Conservation (phyloP, 1,284 basidiomycete species). For the Wallemia ichthyophaga region DNA sequence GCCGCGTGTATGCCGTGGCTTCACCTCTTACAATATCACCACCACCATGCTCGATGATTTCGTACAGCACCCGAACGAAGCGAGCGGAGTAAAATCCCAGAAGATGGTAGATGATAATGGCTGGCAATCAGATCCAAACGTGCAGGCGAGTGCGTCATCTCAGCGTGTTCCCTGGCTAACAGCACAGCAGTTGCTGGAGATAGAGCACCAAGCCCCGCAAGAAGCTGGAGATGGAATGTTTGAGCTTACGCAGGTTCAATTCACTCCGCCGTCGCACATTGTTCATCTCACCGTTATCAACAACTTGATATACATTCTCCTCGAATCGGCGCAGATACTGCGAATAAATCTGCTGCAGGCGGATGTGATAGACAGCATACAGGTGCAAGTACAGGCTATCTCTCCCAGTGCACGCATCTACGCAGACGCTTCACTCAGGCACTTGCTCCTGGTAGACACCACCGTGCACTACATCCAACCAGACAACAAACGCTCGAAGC, state of each 20-base stretch:
- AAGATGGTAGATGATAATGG: not conserved
- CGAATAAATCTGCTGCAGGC: conserved; percentile 56
- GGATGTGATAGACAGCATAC: conserved; percentile 46
- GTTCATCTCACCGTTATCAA: conserved; percentile 50
- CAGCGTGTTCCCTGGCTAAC: too few species aligned
- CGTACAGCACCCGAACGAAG: not conserved
- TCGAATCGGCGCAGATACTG: conserved; percentile 42
- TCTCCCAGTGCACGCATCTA: not conserved
- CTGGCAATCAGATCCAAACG: not conserved
- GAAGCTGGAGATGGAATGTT: conserved; percentile 32
- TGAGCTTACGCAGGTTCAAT: conserved; percentile 60
- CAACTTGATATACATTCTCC: conserved; percentile 55
- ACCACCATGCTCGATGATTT: not conserved
- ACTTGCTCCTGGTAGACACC: not conserved
- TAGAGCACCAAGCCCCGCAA: conserved; percentile 4
- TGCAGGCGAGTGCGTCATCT: not conserved
- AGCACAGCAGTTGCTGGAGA: not conserved
- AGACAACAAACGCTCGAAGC: conserved; percentile 11
- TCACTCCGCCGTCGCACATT: conserved; percentile 49
- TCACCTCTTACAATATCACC: not conserved
- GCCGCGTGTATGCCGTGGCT: not conserved
- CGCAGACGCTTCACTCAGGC: conserved; percentile 2
- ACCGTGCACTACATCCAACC: conserved; percentile 12
- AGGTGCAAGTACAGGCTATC: conserved; percentile 20
- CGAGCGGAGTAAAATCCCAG: not conserved